Evolutionary conservation across 805 yeast genomes (phyloP), one percentile per base, ranked within the genome.

Genomic region (Lipomyces lipofer): DNA sequence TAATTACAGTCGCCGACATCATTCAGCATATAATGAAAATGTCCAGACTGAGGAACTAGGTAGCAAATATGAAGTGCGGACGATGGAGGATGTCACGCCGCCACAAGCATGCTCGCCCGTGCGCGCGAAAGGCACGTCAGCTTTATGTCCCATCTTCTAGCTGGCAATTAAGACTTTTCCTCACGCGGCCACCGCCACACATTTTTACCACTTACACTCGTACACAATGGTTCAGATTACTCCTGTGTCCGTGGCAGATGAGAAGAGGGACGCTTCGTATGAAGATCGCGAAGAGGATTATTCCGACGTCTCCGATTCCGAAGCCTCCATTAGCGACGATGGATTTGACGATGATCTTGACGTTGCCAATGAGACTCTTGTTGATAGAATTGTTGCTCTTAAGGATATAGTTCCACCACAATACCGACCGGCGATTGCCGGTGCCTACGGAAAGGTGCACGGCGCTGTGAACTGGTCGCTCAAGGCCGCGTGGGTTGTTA

Each of bases 401-500:
- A 89, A 85, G 73, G 97, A 94, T 70, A 87, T 92, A 51, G 76
- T 94, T 48, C 88, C 97, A 44, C 97, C 97, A 64, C 79, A 80
- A 64, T 90, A 87, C 71, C 86, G 98, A 76, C 73, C 77, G 47
- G 66, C 67, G 49, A 62, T 85, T 49, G 54, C 70, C 24, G 58
- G 65, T 33, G 44, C 74, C 24, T 65, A 69, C 57, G 56, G 67
- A 36, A 45, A 71, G 25, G 64, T 73, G 15, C 64, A 72, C 56
- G 70, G 76, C 40, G 72, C 80, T 36, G 65, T 82, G 35, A 71
- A 73, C 53, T 51, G 59, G 58, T 54, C 76, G 30, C 73, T 83
- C 51, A 79, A 80, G 64, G 75, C 86, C 36, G 78, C 91, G 63
- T 94, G 98, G 98, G 79, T 86, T 58, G 62, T 88, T 53, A 83